These are phyloP conservation scores for Phytophthora pini DNA, from an alignment of 352 stramenopile genomes.

Conservation along the genomic window DNA sequence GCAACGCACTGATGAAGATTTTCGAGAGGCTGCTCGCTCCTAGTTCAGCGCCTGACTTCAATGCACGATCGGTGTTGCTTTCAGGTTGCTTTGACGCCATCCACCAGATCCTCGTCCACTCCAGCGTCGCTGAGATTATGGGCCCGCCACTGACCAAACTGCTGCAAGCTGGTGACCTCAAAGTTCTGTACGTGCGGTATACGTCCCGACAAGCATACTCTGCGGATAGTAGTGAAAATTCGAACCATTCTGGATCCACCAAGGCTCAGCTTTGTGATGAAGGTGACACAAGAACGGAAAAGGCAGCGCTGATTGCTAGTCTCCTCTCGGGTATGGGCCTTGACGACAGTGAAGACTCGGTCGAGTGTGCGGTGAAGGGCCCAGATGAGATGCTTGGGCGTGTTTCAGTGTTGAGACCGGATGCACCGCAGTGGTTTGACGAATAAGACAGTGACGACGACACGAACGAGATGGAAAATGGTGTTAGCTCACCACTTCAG, in stretches of 20 bases:
- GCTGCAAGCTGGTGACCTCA: conserved; percentile 9
- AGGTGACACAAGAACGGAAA: not conserved
- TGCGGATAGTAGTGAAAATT: not conserved
- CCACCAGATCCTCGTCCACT: conserved; percentile 10
- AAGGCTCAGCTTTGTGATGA: not conserved
- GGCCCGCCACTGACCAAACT: not conserved
- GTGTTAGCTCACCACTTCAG: not conserved
- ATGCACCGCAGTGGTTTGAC: conserved; percentile 30
- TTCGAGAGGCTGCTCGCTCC: conserved; percentile 16
- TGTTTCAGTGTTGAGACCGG: conserved; percentile 5
- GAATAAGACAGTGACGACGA: conserved; percentile 10
- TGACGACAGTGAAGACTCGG: conserved; percentile 2
- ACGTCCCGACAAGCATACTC: not conserved
- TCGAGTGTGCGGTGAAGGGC: not conserved
- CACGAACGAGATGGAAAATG: not conserved
- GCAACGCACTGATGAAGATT: conserved; percentile 5
- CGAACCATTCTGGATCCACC: not conserved
- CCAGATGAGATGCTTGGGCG: not conserved
- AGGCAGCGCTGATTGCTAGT: conserved; percentile 4
- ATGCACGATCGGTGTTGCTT: not conserved
- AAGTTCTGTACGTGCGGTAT: not conserved
- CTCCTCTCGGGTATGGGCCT: conserved; percentile 7
- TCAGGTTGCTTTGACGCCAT: conserved; percentile 10
- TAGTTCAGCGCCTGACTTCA: not conserved
- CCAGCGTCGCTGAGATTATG: conserved; percentile 12